These are phyloP conservation scores for Botryotinia convoluta DNA, from an alignment of 2,329 filamentous ascomycete species.

Conservation along the genomic window DNA sequence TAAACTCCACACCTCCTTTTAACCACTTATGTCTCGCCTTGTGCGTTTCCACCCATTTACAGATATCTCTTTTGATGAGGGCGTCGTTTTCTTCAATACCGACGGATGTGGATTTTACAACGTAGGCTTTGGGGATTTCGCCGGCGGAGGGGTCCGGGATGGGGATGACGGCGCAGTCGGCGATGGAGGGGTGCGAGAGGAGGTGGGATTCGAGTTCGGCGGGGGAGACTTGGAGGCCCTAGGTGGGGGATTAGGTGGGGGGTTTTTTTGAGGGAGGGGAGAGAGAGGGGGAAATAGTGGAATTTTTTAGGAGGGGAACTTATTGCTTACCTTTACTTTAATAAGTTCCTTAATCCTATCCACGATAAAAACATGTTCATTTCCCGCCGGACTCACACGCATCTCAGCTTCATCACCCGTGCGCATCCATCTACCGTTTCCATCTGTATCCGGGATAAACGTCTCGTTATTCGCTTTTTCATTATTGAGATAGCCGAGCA, in stretches of 20 bases:
- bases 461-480: conserved; percentile 79
- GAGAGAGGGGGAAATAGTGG: not conserved
- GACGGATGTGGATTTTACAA: conserved; percentile 52
- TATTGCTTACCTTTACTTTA: conserved; percentile 66
- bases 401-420: conserved; percentile 84
- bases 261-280: not conserved
- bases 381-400: conserved; percentile 58
- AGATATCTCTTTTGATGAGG: conserved; percentile 47
- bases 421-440: conserved; percentile 62
- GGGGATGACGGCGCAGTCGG: conserved; percentile 76
- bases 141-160: conserved; percentile 61
- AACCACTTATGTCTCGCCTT: conserved; percentile 70
- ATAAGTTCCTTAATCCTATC: conserved; percentile 79
- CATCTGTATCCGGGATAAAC: conserved; percentile 63
- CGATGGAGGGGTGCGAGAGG: conserved; percentile 70
- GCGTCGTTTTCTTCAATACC: conserved; percentile 56
- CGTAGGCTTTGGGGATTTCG: conserved; percentile 65
- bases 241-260: not conserved
- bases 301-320: not conserved
- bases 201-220: conserved; percentile 81
- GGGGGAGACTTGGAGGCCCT: conserved; percentile 77
- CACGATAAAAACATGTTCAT: conserved; percentile 81
- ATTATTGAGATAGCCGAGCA: conserved; percentile 84
- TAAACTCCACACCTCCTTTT: conserved; percentile 60
- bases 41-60: conserved; percentile 60